Percentiles rank a stretch among this genome's conserved stretches.
These are phyloP conservation scores for Rhodotorula graminis DNA, from an alignment of 768 basidiomycete genomes.

Conservation along the genomic window DNA sequence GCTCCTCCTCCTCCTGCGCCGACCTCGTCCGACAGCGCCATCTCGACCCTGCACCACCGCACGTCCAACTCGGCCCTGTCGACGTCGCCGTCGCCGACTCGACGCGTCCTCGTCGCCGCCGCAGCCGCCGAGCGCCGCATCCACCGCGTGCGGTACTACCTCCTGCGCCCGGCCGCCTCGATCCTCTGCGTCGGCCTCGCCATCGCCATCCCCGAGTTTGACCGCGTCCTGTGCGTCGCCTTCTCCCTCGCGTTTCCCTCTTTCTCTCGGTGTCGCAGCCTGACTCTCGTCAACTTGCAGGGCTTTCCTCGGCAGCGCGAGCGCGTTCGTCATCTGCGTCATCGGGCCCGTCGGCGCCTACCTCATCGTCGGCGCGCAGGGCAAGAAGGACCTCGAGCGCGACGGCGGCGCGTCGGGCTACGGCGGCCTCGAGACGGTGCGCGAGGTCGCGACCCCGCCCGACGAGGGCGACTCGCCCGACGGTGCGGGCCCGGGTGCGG, in stretches of 20 bases:
- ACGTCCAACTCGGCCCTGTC: not conserved
- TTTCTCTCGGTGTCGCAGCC: no score
- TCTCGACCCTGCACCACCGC: not conserved
- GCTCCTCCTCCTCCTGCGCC: not conserved
- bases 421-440: not conserved
- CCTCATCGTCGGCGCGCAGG: conserved; percentile 54
- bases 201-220: conserved; percentile 38
- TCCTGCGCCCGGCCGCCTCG: conserved; percentile 18
- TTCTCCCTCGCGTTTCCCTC: no score
- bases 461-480: not conserved
- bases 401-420: not conserved
- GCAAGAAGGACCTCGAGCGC: not conserved
- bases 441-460: not conserved
- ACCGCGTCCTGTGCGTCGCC: conserved; percentile 32
- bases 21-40: not conserved
- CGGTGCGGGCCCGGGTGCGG: not conserved
- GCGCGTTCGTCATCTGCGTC: conserved; percentile 68
- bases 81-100: not conserved
- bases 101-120: not conserved
- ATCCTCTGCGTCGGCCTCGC: conserved; percentile 22
- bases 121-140: not conserved
- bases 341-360: conserved; percentile 73
- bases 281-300: no score
- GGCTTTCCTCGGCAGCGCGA: conserved; percentile 83
- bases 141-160: conserved; percentile 3